A percentile compares a stretch with the other conserved stretches of the same genome.
Evolutionary conservation across 2,329 filamentous ascomycete genomes (phyloP).

Genomic region (Colletotrichum lupini): DNA sequence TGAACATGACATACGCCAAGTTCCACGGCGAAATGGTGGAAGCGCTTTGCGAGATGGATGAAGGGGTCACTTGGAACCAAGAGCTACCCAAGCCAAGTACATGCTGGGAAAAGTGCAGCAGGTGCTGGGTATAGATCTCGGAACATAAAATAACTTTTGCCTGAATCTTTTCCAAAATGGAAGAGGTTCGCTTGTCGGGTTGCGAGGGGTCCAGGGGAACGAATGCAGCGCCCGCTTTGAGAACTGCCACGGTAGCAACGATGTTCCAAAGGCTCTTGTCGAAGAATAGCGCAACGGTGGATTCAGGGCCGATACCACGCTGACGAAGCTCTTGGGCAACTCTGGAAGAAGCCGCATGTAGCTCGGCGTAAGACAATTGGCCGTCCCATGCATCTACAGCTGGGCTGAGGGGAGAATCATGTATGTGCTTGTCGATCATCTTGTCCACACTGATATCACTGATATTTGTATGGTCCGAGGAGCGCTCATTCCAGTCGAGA

Average conservation of each 20-base stretch:
- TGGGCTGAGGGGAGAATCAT: slow-evolving; percentile 14
- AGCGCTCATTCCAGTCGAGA: slow-evolving; percentile 1
- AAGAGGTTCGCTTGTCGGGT: slow-evolving; percentile 35
- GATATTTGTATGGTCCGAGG: neutral
- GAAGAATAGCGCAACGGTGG: slow-evolving; percentile 40
- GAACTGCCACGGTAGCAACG: slow-evolving; percentile 38
- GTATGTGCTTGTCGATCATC: slow-evolving; percentile 3
- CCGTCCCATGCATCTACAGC: slow-evolving; percentile 42
- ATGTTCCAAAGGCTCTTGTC: slow-evolving; percentile 43
- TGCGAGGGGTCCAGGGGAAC: slow-evolving; percentile 35
- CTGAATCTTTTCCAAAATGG: slow-evolving; percentile 28
- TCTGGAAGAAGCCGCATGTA: slow-evolving; percentile 36
- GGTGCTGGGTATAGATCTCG: neutral
- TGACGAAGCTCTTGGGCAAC: slow-evolving; percentile 32
- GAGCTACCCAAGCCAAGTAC: slow-evolving; percentile 18
- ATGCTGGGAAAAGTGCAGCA: neutral
- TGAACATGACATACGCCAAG: slow-evolving; percentile 32
- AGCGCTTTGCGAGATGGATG: neutral
- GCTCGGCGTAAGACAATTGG: slow-evolving; percentile 38
- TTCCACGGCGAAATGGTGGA: slow-evolving; percentile 13
- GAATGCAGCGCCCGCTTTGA: slow-evolving; percentile 29
- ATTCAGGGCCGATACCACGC: slow-evolving; percentile 10
- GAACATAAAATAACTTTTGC: slow-evolving; percentile 23
- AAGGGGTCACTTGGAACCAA: slow-evolving; percentile 11
- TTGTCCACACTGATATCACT: neutral